A percentile compares a stretch with the other conserved stretches of the same genome.
phyloP scores from a whole-genome alignment of 306 rosid species.

The Rosa multiflora region DNA sequence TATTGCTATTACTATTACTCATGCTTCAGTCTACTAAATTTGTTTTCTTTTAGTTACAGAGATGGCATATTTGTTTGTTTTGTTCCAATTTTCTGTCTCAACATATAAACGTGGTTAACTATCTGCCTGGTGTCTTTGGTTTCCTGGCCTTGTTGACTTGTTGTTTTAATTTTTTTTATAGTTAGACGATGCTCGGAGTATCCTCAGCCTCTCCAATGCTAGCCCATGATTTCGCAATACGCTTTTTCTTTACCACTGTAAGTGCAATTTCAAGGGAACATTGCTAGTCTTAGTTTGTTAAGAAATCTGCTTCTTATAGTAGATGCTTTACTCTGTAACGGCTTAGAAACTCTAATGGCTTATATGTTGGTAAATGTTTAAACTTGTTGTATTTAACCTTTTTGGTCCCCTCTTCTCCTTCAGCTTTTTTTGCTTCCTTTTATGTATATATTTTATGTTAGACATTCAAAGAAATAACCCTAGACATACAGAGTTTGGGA shows the following conservation, averaged over 20 bases:
- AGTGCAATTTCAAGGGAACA: conserved; percentile 21
- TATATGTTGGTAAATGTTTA: not conserved
- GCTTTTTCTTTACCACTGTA: conserved; percentile 44
- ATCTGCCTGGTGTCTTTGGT: not conserved
- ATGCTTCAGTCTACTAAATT: too few species aligned
- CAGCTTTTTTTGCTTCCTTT: too few species aligned
- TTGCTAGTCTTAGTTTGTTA: not conserved
- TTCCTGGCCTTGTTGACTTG: not conserved
- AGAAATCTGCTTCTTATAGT: not conserved
- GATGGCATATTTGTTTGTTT: not conserved
- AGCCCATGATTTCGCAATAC: conserved; percentile 43
- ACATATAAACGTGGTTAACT: too few species aligned
- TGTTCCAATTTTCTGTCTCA: not conserved
- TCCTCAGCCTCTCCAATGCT: conserved; percentile 56
- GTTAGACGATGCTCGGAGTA: conserved; percentile 63
- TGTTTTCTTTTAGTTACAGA: not conserved
- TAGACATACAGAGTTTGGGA: not conserved
- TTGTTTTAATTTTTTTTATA: conserved; percentile 11
- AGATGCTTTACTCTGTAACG: not conserved
- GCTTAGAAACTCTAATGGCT: too few species aligned
- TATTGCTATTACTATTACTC: too few species aligned
- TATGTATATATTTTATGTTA: too few species aligned
- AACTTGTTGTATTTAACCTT: not conserved
- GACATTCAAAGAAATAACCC: not conserved
- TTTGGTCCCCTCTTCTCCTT: not conserved